Evolutionary conservation across 371 early-diverging fungal genomes (phyloP).

Genomic region (Chytridium lagenaria): DNA sequence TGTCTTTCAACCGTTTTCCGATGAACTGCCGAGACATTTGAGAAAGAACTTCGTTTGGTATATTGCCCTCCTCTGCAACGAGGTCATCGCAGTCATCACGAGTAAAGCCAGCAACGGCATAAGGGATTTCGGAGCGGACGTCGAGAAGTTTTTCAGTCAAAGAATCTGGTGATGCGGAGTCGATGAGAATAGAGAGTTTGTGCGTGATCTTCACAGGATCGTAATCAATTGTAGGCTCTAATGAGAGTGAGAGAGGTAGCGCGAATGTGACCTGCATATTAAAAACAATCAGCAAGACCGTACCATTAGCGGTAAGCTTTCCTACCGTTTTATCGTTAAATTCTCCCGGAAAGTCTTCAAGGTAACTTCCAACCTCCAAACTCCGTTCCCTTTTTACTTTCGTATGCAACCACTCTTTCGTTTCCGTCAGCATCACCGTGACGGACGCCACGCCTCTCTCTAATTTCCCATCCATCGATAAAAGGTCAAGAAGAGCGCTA

Average conservation of each 20-base stretch:
- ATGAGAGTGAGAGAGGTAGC: neutral
- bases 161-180: neutral
- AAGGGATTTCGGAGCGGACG: slow-evolving; percentile 13
- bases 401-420: slow-evolving; percentile 2
- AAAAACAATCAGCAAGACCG: neutral
- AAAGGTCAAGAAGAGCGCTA: neutral
- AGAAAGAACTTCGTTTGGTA: neutral
- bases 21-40: neutral
- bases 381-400: neutral
- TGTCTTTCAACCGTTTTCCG: slow-evolving; percentile 13
- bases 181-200: neutral
- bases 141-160: neutral
- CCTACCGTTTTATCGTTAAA: slow-evolving; percentile 13
- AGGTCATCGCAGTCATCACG: slow-evolving; percentile 20
- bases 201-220: slow-evolving; percentile 16
- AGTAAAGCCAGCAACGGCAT: slow-evolving; percentile 17
- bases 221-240: slow-evolving; percentile 14
- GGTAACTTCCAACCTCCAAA: neutral
- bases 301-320: neutral
- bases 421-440: slow-evolving; percentile 1
- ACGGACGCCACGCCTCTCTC: slow-evolving; percentile 5
- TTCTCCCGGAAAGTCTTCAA: slow-evolving; percentile 1
- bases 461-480: neutral
- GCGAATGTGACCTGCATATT: slow-evolving; percentile 15
- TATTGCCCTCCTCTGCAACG: neutral